A percentile compares a stretch with the other conserved stretches of the same genome.
phyloP scores from a whole-genome alignment of 140 eudicot genomes.

The Ambrosia hybrid region DNA sequence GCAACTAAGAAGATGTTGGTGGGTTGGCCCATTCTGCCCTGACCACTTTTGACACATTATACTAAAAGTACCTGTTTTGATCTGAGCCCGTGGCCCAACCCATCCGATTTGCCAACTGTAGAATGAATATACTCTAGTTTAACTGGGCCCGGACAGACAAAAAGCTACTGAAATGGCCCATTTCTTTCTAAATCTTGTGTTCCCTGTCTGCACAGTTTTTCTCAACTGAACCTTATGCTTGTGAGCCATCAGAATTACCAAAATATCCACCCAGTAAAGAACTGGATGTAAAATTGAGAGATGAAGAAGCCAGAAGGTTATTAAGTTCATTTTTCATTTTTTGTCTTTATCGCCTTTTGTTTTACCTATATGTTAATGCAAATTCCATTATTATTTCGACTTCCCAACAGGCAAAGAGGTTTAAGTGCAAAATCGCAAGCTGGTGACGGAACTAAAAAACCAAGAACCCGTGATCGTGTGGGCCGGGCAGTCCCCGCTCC shows the following conservation, averaged over 20 bases:
- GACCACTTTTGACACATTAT: neutral
- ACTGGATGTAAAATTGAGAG: constrained; percentile 73
- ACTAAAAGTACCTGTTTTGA: neutral
- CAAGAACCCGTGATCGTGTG: constrained; percentile 48
- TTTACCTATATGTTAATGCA: constrained; percentile 21
- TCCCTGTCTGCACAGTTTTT: constrained; percentile 57
- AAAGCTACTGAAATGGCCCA: neutral
- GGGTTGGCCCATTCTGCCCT: neutral
- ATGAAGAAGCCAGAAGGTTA: constrained; percentile 89
- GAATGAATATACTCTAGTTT: neutral
- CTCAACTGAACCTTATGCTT: constrained; percentile 46
- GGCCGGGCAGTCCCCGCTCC: constrained; percentile 68
- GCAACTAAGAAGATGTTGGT: neutral
- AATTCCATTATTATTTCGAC: neutral
- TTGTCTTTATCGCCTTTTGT: neutral
- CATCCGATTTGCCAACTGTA: neutral
- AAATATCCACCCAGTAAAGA: constrained; percentile 89
- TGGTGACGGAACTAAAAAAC: constrained; percentile 46
- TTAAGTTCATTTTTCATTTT: constrained; percentile 14
- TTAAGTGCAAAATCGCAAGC: constrained; percentile 45
- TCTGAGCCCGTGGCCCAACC: neutral
- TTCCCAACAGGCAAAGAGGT: constrained; percentile 48
- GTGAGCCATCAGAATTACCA: constrained; percentile 87
- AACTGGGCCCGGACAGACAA: neutral
- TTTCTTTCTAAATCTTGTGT: constrained; percentile 16